Base-by-base conservation (phyloP, 2,329 filamentous ascomycete genomes). In the Calonectria ilicicola region DNA sequence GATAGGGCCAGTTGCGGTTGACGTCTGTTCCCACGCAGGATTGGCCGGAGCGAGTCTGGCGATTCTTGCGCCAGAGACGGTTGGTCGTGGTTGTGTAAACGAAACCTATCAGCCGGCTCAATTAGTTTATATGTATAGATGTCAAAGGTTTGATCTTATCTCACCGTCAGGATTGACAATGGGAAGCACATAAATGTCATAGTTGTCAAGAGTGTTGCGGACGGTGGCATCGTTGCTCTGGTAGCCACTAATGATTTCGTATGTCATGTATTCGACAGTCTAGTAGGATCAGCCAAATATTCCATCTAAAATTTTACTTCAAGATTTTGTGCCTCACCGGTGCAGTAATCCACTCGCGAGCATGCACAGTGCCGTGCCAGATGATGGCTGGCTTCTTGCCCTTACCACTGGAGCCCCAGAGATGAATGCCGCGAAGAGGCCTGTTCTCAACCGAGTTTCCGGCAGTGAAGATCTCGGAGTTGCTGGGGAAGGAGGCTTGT, bases 1-100 rank as follows among this genome's bases (percentile, higher is more conserved):
- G 82, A 81, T 87, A 87, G 80, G 84, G 88, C 90, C 89, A 91
- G 83, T 91, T 91, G 71, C 90, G 87, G 83, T 92, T 92, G 79
- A 91, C 85, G 75, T 92, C 90, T 14, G 85, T 86, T 51, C 89
- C 89, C 38, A 88, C 74, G 77, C 89, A 91, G 40, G 80, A 80
- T 71, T 82, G 83, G 9, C 83, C 81, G 0, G 78, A 72, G 44
- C 82, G 83, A 7, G 79, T 77, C 73, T 89, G 85, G 3, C 90
- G 86, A 80, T 91, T 92, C 83, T 92, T 92, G 73, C 90, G 89
- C 91, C 91, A 93, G 65, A 92, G 77, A 19, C 91, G 88, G 78
- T 91, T 83, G 7, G 79, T 86, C 3, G 85, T 89, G 10, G 64
- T 76, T 5, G 73, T 78, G 19, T 78, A 78, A 14, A 89, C 84